Base-by-base conservation (phyloP, 176 grass and related monocot genomes). In the Lolium rigidum region DNA sequence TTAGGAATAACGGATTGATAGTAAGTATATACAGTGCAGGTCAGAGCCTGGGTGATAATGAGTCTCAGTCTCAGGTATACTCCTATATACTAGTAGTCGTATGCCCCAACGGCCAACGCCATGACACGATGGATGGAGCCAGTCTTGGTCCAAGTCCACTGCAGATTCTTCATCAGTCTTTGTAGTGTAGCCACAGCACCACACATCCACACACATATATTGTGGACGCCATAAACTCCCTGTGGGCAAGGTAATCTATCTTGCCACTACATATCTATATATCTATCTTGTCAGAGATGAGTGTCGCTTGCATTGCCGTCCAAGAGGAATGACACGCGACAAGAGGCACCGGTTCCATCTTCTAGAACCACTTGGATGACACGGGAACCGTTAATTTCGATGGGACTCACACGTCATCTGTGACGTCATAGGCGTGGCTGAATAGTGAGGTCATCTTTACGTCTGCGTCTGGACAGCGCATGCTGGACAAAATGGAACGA, bases 121-220 rank as follows among this genome's bases (percentile, higher is more conserved):
- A 62, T 15, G 41, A 50, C 82, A 59, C 43, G 68, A 52, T 16
- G 14, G 50, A 52, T 52, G 3, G 50, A 16, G 52, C 17, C 17
- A 8, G 26, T 82, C 80, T 7, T 37, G 69, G 71, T 76, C 82
- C 11, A 72, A 71, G 75, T 86, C 84, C 64, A 72, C 12, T 54
- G 25, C 51, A 50, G 54, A 82, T 73, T 77, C 86, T 31, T 46
- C 86, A 14, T n/a, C 46, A 0, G 35, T 3, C 26, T 68, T 44
- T 56, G 61, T 0, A 49, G 6, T 24, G 43, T 0, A 35, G 18
- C 61, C 17, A 10, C 59, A 82, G 55, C 7, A 12, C 17, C 71
- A 2, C 60, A 66, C 60, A 56, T 66, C 71, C 84, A 80, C 21
- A 44, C 8, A 46, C 9, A 54, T 38, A 39, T 79, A 47, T 37